A percentile compares a stretch with the other conserved stretches of the same genome.
These are phyloP conservation scores for Saturnispora zaruensis DNA, from an alignment of 805 yeast species.

Conservation along the genomic window DNA sequence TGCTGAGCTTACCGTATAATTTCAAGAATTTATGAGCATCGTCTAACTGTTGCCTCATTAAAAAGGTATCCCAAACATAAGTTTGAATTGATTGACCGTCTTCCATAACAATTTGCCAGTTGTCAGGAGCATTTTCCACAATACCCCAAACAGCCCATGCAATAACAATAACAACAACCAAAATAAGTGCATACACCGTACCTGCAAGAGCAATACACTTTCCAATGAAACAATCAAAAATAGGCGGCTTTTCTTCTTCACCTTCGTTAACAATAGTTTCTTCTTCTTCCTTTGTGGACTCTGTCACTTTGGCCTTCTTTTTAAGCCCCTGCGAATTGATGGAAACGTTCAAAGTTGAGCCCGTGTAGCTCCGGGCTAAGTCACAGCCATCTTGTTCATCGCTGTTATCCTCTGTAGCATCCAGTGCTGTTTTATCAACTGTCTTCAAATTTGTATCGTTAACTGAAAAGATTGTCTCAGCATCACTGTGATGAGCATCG, in stretches of 20 bases:
- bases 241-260: background rate
- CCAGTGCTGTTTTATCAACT: background rate
- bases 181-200: background rate
- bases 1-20: slow-evolving; percentile 23
- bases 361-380: background rate
- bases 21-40: slow-evolving; percentile 23
- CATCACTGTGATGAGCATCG: background rate
- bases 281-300: background rate
- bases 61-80: slow-evolving; percentile 32
- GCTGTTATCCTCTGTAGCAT: background rate
- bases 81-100: slow-evolving; percentile 34
- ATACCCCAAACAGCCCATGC: slow-evolving; percentile 11
- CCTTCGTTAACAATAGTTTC: background rate
- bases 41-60: slow-evolving; percentile 33
- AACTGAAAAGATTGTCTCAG: background rate
- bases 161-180: background rate
- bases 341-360: background rate
- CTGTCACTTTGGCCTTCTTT: background rate
- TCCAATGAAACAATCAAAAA: background rate
- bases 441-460: background rate
- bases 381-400: background rate
- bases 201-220: background rate
- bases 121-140: slow-evolving; percentile 23
- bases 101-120: slow-evolving; percentile 36
- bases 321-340: background rate